Evolutionary conservation across 495 filamentous ascomycete species (phyloP), one percentile per base, ranked within the genome.

Genomic region (Penicillium egyptiacum): DNA sequence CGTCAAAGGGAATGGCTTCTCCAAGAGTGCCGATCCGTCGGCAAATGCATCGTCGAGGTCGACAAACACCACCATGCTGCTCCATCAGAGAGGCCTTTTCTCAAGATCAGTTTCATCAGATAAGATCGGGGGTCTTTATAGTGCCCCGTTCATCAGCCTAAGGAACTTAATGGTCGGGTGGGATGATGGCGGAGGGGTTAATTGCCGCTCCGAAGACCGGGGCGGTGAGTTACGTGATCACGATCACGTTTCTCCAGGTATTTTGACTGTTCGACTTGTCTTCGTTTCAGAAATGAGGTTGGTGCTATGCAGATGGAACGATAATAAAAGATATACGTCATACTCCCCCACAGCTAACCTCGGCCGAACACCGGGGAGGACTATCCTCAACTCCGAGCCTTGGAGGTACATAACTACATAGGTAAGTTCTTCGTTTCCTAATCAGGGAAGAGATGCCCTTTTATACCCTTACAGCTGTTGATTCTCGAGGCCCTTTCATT

Each of bases 11-110:
- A 58, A 56, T 3, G 68, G 61, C 47, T 68, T 74, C 41, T 50
- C 64, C 41, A 47, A 58, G 50, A 55, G 19, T 10, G 56, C 22
- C n/a, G 62, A 60, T 40, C 56, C 50, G 19, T 64, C 59, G 45
- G 65, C 46, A 57, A 70, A 65, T 40, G 62, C 61, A 68, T 76
- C 72, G 23, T 77, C 74, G 42, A 74, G 67, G 61, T 79, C 74
- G 61, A 79, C 70, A 65, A 79, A 79, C 22, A 77, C 73, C 59
- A 79, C 75, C 75, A 79, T 79, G 28, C 59, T 75, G 68, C 46
- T 69, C 66, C 67, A 70, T 68, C 55, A 53, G 64, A 65, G 55
- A 52, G n/a, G n/a, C n/a, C 54, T 22, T 49, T 35, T 55, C 49
- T 55, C 49, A 45, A 19, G 51, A 59, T 65, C 57, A 63, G 57